A percentile compares a stretch with the other conserved stretches of the same genome.
Evolutionary conservation across 2,329 filamentous ascomycete species (phyloP).

Genomic region (Fusarium sp.): DNA sequence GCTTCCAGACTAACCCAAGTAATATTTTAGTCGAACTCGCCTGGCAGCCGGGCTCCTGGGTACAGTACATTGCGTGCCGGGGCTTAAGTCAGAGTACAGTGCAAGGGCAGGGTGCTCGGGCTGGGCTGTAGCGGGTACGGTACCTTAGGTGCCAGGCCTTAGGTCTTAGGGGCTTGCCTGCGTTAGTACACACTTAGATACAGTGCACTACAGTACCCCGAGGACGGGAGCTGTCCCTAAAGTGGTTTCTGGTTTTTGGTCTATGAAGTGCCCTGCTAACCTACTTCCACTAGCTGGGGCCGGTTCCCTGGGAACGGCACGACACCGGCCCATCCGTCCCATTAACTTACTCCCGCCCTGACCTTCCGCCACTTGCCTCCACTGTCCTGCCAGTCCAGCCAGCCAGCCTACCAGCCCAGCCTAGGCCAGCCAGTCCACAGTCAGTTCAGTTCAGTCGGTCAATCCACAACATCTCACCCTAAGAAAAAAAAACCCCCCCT

Average conservation of each 20-base stretch:
- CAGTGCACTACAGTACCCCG: conserved; percentile 8
- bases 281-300: conserved; percentile 38
- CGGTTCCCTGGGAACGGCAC: conserved; percentile 50
- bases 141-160: background rate
- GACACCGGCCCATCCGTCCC: conserved; percentile 50
- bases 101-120: background rate
- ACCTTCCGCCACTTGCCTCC: conserved; percentile 41
- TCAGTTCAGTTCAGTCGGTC: background rate
- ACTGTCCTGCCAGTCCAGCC: background rate
- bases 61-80: background rate
- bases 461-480: conserved; percentile 14
- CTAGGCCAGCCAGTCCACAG: background rate
- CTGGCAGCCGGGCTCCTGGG: background rate
- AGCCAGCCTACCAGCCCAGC: background rate
- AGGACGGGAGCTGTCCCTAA: conserved; percentile 11
- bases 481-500: background rate
- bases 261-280: background rate
- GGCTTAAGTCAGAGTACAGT: background rate
- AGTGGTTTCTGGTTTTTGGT: conserved; percentile 24
- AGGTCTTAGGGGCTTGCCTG: background rate
- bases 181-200: background rate
- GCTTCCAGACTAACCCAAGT: background rate
- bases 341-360: conserved; percentile 46
- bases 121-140: conserved; percentile 1
- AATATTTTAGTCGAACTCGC: background rate